A percentile compares a stretch with the other conserved stretches of the same genome.
Evolutionary conservation across 139 green algal genomes (phyloP).

Genomic region (Asterochloris erici): DNA sequence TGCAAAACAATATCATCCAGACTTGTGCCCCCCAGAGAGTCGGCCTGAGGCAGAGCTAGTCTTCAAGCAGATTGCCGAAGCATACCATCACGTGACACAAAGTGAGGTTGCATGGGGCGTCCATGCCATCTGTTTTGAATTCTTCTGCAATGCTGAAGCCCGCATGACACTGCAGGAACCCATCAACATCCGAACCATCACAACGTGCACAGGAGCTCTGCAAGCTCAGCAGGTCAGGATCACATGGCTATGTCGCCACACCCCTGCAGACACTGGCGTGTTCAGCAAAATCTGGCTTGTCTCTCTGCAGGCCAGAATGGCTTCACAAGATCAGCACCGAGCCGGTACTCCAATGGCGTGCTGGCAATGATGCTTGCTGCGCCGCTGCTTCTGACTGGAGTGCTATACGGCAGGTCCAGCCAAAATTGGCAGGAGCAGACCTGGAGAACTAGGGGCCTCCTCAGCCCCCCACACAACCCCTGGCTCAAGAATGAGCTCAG

Average conservation of each 20-base stretch:
- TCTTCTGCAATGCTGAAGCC: not conserved
- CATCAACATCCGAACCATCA: not conserved
- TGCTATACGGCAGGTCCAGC: slow-evolving; percentile 11
- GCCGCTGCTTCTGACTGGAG: slow-evolving; percentile 19
- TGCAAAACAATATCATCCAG: slow-evolving; percentile 14
- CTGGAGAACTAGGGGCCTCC: slow-evolving; percentile 6
- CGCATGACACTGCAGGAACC: not conserved
- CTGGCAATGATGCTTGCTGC: slow-evolving; percentile 11
- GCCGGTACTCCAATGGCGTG: slow-evolving; percentile 14
- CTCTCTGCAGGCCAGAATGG: not conserved
- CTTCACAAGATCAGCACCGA: not conserved
- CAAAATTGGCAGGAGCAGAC: not conserved
- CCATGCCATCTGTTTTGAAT: not conserved
- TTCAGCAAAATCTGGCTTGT: not conserved
- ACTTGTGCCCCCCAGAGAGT: not conserved
- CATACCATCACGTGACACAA: slow-evolving; percentile 7
- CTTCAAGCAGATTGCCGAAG: slow-evolving; percentile 15
- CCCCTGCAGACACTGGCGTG: not conserved
- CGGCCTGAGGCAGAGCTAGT: slow-evolving; percentile 5
- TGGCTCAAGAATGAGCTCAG: slow-evolving; percentile 11
- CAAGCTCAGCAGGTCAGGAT: not conserved
- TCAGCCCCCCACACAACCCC: slow-evolving; percentile 21
- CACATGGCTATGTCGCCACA: not conserved
- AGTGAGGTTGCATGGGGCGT: not conserved
- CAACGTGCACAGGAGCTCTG: not conserved